Percentiles rank a stretch among this genome's conserved stretches.
These are phyloP conservation scores for Colletotrichum echinochloae DNA, from an alignment of 2,329 filamentous ascomycete genomes.

Conservation along the genomic window DNA sequence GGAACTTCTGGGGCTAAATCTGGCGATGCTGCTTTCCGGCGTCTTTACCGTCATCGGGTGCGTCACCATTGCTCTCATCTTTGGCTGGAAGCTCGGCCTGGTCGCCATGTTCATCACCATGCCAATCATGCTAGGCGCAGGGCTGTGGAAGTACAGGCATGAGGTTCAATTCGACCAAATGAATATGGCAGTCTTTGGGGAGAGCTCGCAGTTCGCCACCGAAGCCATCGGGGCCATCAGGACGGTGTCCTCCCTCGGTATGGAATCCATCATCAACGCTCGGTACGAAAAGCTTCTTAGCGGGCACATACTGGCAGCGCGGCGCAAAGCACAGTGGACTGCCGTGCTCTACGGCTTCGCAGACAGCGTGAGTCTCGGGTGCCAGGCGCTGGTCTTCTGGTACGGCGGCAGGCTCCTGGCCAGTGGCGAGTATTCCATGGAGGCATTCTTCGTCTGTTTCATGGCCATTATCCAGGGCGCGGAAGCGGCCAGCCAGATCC, in stretches of 20 bases:
- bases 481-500: slow-evolving; percentile 74
- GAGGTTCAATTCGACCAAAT: slow-evolving; percentile 68
- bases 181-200: slow-evolving; percentile 68
- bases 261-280: slow-evolving; percentile 66
- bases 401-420: slow-evolving; percentile 49
- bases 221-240: slow-evolving; percentile 72
- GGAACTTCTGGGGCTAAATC: slow-evolving; percentile 49
- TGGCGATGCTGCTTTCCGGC: slow-evolving; percentile 46
- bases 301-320: slow-evolving; percentile 49
- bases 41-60: slow-evolving; percentile 49
- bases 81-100: slow-evolving; percentile 54
- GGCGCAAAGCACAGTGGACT: slow-evolving; percentile 49
- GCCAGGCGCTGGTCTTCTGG: slow-evolving; percentile 69
- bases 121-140: slow-evolving; percentile 50
- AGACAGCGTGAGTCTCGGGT: slow-evolving; percentile 51
- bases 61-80: slow-evolving; percentile 47
- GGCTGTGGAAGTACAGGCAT: slow-evolving; percentile 56
- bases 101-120: slow-evolving; percentile 53
- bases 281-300: slow-evolving; percentile 53
- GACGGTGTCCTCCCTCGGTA: slow-evolving; percentile 70
- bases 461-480: slow-evolving; percentile 76
- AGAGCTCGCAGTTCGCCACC: slow-evolving; percentile 72
- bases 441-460: slow-evolving; percentile 69
- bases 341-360: slow-evolving; percentile 51
- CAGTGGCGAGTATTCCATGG: slow-evolving; percentile 49